Base-by-base conservation (phyloP, 192 early-diverging fungal genomes). In the Gaertneriomyces semiglobifer region DNA sequence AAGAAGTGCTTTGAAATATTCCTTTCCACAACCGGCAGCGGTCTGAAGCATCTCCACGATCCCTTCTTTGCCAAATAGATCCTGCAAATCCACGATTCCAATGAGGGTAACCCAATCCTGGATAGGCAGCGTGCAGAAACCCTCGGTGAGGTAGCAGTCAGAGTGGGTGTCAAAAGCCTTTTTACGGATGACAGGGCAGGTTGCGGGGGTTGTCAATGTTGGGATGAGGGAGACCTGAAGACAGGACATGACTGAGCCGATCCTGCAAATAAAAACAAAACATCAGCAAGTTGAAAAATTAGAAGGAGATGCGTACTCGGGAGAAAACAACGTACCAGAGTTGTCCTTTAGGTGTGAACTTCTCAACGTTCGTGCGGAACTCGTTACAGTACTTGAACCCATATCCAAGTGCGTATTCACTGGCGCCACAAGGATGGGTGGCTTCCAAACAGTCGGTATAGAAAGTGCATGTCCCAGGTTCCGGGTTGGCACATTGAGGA, bases 231-330 rank as follows among this genome's bases (percentile, higher is more conserved):
- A 10, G 3, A 38, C 18, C 19, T 63, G 62, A 18, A 63, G 44
- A 20, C 62, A 63, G 19, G 39, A 20, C 62, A 63, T 63, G 62
- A 63, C 62, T 7, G 12, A 50, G 38, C 40, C 18, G 14, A 63
- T 63, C 62, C 62, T 63, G 12, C 7, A 5, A 63, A 25, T 12
- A 40, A 0, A 44, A 44, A 44, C 8, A 0, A 44, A 44, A 44
- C 8, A 44, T 41, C 16, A 39, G 0, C 3, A 38, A 42, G 38
- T 16, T 19, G 14, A 38, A 10, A 44, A 58, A 33, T 0, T 12
- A 2, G 14, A 12, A 12, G 1, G 14, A 2, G 1, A 19, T 57
- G 11, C 25, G 14, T 57, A 2, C 25, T 33, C 1, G 14, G 12
- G 48, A n/a, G 16, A 18, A 33, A 16, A 14, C 14, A 12, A 62